Evolutionary conservation across 2,329 filamentous ascomycete species (phyloP).

Genomic region (Cadophora luteo-olivacea): DNA sequence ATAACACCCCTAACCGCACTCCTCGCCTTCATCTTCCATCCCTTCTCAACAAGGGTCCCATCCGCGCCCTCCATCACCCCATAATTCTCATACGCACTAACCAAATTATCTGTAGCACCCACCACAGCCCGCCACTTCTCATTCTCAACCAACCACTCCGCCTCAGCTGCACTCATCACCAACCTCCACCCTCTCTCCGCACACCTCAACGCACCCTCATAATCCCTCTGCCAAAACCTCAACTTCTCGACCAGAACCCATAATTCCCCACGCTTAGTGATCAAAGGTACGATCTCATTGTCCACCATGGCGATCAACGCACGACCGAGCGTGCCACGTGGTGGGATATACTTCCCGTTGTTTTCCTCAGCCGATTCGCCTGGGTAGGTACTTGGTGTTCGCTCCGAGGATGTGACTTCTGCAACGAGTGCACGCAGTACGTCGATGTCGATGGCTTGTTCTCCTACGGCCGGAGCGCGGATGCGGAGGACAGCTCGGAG

Average conservation of each 20-base stretch:
- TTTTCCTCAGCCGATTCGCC: constrained; percentile 27
- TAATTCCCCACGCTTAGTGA: constrained; percentile 78
- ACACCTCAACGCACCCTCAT: constrained; percentile 76
- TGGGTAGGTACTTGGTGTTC: constrained; percentile 46
- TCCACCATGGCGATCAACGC: constrained; percentile 78
- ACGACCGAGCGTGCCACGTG: constrained; percentile 65
- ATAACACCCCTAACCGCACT: constrained; percentile 84
- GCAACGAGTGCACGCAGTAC: constrained; percentile 76
- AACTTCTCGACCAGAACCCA: constrained; percentile 79
- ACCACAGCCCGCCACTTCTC: constrained; percentile 64
- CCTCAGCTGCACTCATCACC: constrained; percentile 59
- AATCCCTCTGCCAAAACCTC: constrained; percentile 75
- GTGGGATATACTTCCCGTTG: constrained; percentile 49
- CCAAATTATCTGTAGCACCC: constrained; percentile 76
- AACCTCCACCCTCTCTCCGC: constrained; percentile 87
- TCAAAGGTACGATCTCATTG: constrained; percentile 76
- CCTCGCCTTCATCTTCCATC: constrained; percentile 89
- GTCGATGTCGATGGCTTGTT: constrained; percentile 78
- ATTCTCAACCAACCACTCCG: constrained; percentile 48
- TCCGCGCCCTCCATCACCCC: constrained; percentile 66
- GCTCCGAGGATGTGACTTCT: constrained; percentile 64
- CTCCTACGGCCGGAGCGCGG: constrained; percentile 68
- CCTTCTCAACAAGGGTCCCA: constrained; percentile 69
- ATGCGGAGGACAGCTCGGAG: constrained; percentile 79
- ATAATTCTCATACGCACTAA: constrained; percentile 83